Conservation (phyloP, 352 stramenopile genomes). For the Thalassiosira ordinaria region DNA sequence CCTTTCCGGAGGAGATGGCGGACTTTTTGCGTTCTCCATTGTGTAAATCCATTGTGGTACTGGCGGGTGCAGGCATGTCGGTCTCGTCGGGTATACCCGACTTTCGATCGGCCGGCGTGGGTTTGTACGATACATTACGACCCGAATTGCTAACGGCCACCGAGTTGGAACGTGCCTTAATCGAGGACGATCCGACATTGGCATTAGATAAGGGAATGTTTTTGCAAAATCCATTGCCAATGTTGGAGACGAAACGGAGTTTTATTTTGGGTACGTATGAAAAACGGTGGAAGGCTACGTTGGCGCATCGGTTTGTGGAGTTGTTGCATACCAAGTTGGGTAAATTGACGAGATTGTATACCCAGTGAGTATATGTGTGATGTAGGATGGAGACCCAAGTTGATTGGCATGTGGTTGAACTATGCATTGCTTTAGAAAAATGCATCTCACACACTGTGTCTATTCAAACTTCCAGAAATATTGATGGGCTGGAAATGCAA, state of each 20-base stretch:
- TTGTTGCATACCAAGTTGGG: slow-evolving; percentile 71
- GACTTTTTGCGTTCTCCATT: slow-evolving; percentile 70
- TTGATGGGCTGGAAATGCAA: slow-evolving; percentile 85
- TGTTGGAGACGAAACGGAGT: slow-evolving; percentile 79
- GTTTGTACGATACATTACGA: slow-evolving; percentile 80
- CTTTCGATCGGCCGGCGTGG: slow-evolving; percentile 75
- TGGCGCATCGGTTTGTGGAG: slow-evolving; percentile 82
- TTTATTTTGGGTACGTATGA: slow-evolving; percentile 84
- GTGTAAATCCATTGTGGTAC: slow-evolving; percentile 74
- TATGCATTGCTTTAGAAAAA: no score
- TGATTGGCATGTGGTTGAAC: no score
- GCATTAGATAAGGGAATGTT: slow-evolving; percentile 83
- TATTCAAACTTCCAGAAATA: no score
- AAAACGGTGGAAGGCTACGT: slow-evolving; percentile 74
- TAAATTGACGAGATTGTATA: slow-evolving; percentile 82
- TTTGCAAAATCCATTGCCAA: slow-evolving; percentile 80
- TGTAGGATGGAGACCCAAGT: no score
- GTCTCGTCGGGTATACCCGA: slow-evolving; percentile 79
- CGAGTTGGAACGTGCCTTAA: slow-evolving; percentile 53
- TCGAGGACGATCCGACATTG: slow-evolving; percentile 71
- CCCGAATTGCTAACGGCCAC: slow-evolving; percentile 73
- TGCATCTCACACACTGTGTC: no score
- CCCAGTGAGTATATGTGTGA: no score
- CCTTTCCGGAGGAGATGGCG: slow-evolving; percentile 61
- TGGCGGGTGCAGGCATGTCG: slow-evolving; percentile 81